Conservation (phyloP, 2,329 filamentous ascomycete species). For the Falciphora oryzae region DNA sequence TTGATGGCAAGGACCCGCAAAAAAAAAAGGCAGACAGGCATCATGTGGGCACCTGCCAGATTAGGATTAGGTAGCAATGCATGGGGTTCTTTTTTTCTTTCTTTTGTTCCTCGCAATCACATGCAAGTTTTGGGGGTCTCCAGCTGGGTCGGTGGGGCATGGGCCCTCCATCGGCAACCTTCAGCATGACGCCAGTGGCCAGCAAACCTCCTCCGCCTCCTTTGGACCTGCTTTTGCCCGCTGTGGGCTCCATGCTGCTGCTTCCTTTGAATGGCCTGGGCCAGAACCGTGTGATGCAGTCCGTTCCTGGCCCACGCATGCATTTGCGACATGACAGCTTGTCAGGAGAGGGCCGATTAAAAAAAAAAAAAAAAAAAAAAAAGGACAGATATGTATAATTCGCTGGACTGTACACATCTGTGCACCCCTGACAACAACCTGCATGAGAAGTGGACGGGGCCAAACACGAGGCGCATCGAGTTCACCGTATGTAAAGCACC, state of each 20-base stretch:
- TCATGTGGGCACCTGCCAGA: background rate
- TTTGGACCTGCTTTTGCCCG: background rate
- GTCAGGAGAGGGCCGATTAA: background rate
- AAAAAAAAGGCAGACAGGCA: no score
- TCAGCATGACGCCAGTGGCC: background rate
- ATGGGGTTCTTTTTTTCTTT: background rate
- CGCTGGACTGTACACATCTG: no score
- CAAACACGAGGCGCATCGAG: background rate
- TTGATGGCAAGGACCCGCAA: no score
- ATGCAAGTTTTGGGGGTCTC: background rate
- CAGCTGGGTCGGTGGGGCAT: background rate
- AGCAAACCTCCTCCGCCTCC: background rate
- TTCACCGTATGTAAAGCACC: no score
- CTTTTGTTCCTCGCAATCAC: background rate
- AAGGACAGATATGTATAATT: background rate
- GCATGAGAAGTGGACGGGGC: background rate
- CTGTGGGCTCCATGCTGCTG: background rate
- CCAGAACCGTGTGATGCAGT: background rate
- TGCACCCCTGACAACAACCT: background rate
- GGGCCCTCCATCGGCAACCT: background rate
- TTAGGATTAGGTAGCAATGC: background rate
- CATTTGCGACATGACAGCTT: background rate
- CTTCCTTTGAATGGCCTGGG: background rate
- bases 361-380: background rate
- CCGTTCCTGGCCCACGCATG: background rate